A percentile compares a stretch with the other conserved stretches of the same genome.
phyloP scores from a whole-genome alignment of 78 protist species.

The Dictyostelium citrinum region DNA sequence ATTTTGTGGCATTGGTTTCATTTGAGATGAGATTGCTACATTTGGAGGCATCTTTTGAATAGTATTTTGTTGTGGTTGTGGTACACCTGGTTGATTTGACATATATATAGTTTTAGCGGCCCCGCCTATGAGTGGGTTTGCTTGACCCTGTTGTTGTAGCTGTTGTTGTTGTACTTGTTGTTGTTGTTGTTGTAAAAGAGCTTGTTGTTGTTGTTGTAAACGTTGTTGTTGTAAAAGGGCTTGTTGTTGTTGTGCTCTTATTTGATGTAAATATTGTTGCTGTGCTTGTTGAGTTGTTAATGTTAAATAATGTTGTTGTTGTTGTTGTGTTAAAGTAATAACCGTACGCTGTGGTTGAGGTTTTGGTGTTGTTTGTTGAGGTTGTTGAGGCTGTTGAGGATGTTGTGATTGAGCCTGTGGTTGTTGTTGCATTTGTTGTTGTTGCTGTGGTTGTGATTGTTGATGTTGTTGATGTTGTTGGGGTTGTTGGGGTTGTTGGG shows the following conservation, averaged over 20 bases:
- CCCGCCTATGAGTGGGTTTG: not conserved
- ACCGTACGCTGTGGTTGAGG: not conserved
- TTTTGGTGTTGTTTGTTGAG: not conserved
- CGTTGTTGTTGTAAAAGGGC: not conserved
- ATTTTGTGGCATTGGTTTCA: not conserved
- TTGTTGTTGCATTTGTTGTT: not conserved
- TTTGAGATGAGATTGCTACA: not conserved
- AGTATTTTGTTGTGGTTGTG: not conserved
- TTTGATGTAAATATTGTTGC: not conserved
- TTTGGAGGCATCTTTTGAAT: not conserved
- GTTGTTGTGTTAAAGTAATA: not conserved
- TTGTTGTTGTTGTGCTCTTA: not conserved
- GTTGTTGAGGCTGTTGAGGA: not conserved
- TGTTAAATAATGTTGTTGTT: conserved; percentile 4
- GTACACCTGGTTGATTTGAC: not conserved
- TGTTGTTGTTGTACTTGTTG: not conserved
- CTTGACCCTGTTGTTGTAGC: not conserved
- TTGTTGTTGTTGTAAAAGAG: not conserved
- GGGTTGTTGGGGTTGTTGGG: not conserved
- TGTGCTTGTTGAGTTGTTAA: not conserved
- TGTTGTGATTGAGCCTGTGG: not conserved
- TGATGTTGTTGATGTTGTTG: not conserved
- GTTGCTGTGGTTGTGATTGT: not conserved
- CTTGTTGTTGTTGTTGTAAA: not conserved
- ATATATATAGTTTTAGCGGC: not conserved